A percentile compares a stretch with the other conserved stretches of the same genome.
These are phyloP conservation scores for Chaetomium fimeti DNA, from an alignment of 495 filamentous ascomycete genomes.

Conservation along the genomic window DNA sequence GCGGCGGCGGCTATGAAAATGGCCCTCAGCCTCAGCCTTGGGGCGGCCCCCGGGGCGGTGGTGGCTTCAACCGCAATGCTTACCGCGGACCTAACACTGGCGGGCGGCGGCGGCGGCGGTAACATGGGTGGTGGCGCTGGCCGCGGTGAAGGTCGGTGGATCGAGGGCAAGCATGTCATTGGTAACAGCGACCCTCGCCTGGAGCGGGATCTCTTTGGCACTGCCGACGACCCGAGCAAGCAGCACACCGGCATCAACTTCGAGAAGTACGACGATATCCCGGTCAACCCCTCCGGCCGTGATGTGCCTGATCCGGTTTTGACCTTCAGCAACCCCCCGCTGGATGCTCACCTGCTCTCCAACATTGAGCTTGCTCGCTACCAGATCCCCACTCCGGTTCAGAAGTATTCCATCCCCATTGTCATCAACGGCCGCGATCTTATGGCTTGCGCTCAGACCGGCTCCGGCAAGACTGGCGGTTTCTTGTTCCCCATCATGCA, in stretches of 20 bases:
- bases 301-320: constrained; percentile 90
- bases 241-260: constrained; percentile 99
- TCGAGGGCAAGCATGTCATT: constrained; percentile 92
- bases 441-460: constrained; percentile 99
- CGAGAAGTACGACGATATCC: constrained; percentile 98
- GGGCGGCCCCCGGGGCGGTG: constrained; percentile 26
- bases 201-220: constrained; percentile 94
- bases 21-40: constrained; percentile 24
- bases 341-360: constrained; percentile 83
- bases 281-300: constrained; percentile 92
- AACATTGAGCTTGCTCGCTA: constrained; percentile 95
- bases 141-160: constrained; percentile 91
- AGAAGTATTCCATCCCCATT: constrained; percentile 97
- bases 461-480: constrained; percentile 98
- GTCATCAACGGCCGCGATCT: constrained; percentile 95
- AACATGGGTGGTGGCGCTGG: constrained; percentile 53
- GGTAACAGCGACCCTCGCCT: constrained; percentile 82
- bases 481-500: constrained; percentile 98
- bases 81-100: constrained; percentile 69
- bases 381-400: constrained; percentile 90
- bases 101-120: constrained; percentile 51
- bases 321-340: constrained; percentile 86
- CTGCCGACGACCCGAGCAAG: constrained; percentile 88
- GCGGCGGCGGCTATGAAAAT: constrained; percentile 19
- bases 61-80: constrained; percentile 55